Evolutionary conservation across 2,329 filamentous ascomycete genomes (phyloP), one percentile per base, ranked within the genome.

Genomic region (Colletotrichum lindemuthianum): DNA sequence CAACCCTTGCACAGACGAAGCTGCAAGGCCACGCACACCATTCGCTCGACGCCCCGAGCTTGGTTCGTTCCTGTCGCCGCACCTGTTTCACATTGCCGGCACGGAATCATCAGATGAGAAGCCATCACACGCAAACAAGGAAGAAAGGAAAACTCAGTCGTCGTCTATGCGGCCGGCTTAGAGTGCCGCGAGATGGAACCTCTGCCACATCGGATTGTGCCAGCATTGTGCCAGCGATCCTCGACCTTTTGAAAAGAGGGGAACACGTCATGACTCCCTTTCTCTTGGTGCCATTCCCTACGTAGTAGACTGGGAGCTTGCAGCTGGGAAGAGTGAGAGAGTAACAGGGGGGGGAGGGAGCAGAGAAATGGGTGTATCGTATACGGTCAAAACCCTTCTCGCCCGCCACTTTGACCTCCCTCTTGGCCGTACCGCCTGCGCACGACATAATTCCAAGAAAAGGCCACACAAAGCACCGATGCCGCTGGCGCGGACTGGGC

Each of bases 301-400:
- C n/a, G n/a, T n/a, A n/a, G n/a, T n/a, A 24, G 24, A 24, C 24
- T 24, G 24, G 24, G 24, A 24, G 24, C 24, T 24, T 24, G 24
- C 24, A 24, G 24, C 24, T 24, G 24, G 24, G 24, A 24, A 24
- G 24, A 24, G 24, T 24, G 24, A 44, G 16, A 15, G 6, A 33
- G 4, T 55, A 48, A 37, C 47, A 48, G 44, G 24, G 24, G 24
- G 24, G n/a, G n/a, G n/a, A n/a, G n/a, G n/a, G n/a, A n/a, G 24
- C 24, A 24, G 24, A 24, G 24, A 24, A 24, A 24, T 24, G 24
- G 24, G 24, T 24, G 24, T 4, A 24, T 24, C 24, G 24, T 24
- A 41, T 43, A 36, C 16, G 41, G 61, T 61, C 61, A 65, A 61
- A 65, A 65, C 61, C 51, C 41, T 52, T 60, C 61, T 40, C 41